phyloP scores from a whole-genome alignment of 768 basidiomycete genomes.

The Coprinopsis cinerea region DNA sequence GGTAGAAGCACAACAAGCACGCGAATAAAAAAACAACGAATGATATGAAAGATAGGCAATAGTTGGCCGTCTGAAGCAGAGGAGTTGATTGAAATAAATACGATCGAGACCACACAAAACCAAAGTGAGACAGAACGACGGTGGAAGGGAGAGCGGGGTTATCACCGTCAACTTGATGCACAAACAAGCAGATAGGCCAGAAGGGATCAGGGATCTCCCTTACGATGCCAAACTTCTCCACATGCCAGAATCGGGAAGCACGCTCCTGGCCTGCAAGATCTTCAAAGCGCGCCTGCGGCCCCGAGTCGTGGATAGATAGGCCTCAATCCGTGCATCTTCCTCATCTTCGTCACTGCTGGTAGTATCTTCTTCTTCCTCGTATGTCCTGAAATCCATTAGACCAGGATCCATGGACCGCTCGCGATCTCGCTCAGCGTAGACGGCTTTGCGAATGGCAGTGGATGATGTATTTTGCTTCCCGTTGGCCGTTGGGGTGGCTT shows the following conservation, averaged over 20 bases:
- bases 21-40: too few relatives aligned
- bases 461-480: slow-evolving; percentile 33
- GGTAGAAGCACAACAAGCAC: too few relatives aligned
- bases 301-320: slow-evolving; percentile 19
- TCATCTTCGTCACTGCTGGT: slow-evolving; percentile 29
- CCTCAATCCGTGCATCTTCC: slow-evolving; percentile 4
- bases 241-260: slow-evolving; percentile 68
- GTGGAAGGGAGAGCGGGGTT: too few relatives aligned
- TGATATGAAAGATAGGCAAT: too few relatives aligned
- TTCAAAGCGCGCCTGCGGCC: slow-evolving; percentile 55
- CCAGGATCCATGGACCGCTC: slow-evolving; percentile 64
- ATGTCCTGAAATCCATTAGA: slow-evolving; percentile 51
- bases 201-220: neutral
- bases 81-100: too few relatives aligned
- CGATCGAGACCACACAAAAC: too few relatives aligned
- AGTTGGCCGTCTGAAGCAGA: too few relatives aligned
- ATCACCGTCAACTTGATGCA: too few relatives aligned
- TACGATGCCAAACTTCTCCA: slow-evolving; percentile 68
- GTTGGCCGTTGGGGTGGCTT: slow-evolving; percentile 13
- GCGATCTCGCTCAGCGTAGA: slow-evolving; percentile 67
- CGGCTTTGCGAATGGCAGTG: slow-evolving; percentile 48
- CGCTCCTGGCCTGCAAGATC: slow-evolving; percentile 66
- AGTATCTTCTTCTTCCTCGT: slow-evolving; percentile 46
- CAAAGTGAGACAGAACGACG: too few relatives aligned
- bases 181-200: neutral